phyloP scores from a whole-genome alignment of 2,329 filamentous ascomycete species.

The Fusarium anguioides region DNA sequence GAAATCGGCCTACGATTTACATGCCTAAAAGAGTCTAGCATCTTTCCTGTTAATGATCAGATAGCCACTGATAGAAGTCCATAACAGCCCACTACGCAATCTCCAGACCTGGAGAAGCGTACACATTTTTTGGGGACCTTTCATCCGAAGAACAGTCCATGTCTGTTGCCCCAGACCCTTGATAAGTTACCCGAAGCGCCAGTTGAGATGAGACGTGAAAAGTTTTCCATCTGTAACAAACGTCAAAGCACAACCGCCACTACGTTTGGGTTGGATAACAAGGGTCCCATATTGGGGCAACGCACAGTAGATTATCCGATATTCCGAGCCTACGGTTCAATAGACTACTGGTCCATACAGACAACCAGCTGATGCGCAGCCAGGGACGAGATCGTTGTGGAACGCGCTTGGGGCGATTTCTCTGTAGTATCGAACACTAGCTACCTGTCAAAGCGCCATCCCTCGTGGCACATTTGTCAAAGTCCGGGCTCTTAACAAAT shows the following conservation, averaged over 20 bases:
- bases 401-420: neutral
- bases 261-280: too few species aligned
- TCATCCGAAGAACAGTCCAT: neutral
- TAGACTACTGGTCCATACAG: neutral
- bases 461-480: too few species aligned
- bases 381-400: neutral
- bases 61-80: neutral
- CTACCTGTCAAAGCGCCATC: too few species aligned
- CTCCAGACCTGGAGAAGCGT: neutral
- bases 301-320: neutral
- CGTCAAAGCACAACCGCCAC: neutral
- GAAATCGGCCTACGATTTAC: neutral
- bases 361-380: neutral
- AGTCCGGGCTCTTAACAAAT: neutral
- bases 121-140: too few species aligned
- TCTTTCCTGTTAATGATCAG: neutral
- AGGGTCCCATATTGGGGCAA: neutral
- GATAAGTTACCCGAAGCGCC: neutral
- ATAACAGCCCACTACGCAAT: neutral
- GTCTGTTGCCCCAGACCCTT: neutral
- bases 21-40: neutral
- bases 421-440: too few species aligned
- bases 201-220: neutral
- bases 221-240: slow-evolving; percentile 1
- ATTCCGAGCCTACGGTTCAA: neutral